phyloP scores from a whole-genome alignment of 176 grass and related monocot species.

The Poa annua region DNA sequence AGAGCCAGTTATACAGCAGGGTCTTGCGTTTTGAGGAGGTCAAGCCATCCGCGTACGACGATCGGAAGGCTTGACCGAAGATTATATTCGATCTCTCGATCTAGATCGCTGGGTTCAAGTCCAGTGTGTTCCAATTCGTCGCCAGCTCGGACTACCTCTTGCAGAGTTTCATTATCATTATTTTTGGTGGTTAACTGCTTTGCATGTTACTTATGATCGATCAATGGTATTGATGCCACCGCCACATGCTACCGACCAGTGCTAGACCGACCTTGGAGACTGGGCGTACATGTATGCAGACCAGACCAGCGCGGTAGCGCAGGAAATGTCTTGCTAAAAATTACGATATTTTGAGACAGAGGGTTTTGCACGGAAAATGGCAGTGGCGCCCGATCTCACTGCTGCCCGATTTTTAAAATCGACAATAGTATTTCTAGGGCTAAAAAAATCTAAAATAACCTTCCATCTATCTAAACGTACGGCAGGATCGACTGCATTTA shows the following conservation, averaged over 20 bases:
- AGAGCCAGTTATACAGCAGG: background rate
- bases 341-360: background rate
- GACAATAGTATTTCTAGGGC: no score
- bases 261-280: constrained; percentile 33
- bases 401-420: no score
- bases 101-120: background rate
- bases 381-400: no score
- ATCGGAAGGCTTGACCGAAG: constrained; percentile 8
- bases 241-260: constrained; percentile 26
- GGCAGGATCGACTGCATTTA: no score
- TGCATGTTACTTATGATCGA: background rate
- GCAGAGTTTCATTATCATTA: background rate
- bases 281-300: background rate
- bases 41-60: constrained; percentile 16
- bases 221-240: background rate
- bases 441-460: no score
- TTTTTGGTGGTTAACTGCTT: background rate
- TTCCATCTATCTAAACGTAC: no score
- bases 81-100: background rate
- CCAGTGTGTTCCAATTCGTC: background rate
- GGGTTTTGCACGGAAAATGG: no score
- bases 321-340: background rate
- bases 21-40: constrained; percentile 13
- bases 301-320: background rate
- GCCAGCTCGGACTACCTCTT: background rate